Base-by-base conservation (phyloP, 345 rosid species). In the Rhizophora mangle region DNA sequence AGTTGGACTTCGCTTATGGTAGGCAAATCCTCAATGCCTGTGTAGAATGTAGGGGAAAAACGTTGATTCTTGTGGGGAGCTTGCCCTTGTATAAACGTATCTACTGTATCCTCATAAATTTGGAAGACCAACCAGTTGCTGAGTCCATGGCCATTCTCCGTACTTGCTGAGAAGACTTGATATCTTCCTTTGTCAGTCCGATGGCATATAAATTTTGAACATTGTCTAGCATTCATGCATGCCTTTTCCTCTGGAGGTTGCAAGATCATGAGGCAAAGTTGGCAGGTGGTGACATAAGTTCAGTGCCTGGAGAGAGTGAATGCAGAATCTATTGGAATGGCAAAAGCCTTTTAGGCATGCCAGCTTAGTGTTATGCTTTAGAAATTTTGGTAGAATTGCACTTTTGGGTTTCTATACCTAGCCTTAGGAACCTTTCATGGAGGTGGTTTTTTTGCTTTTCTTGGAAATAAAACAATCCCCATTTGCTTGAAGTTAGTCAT, bases 341-440 rank as follows among this genome's bases (percentile, higher is more conserved):
- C 59, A 62, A 39, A 27, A 68, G 53, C 46, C 36, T 60, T 62
- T 24, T 27, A 54, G 67, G 64, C 57, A 58, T 53, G 52, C 62
- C 61, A 57, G 47, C 64, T 52, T 77, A 75, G 76, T 49, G 56
- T 54, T 70, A 77, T 76, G 80, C 74, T 75, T 78, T 61, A 65
- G 73, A 79, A 81, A 79, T 74, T 69, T 58, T 70, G 79, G 88
- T 85, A 79, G 80, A 77, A 78, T 74, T 74, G 75, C 70, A 76
- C 67, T 60, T 68, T 58, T 80, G 71, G 74, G 34, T 43, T 13
- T 13, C 53, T 15, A 26, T 66, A 63, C 62, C 60, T 66, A 71
- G 76, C 70, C 72, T 68, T 78, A 79, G 76, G 60, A 72, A 64
- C 70, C 43, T 36, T 63, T 67, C 62, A 54, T 53, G 54, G 64